A percentile compares a stretch with the other conserved stretches of the same genome.
Conservation (phyloP, 179 eudicot species). For the Camellia oleifera region DNA sequence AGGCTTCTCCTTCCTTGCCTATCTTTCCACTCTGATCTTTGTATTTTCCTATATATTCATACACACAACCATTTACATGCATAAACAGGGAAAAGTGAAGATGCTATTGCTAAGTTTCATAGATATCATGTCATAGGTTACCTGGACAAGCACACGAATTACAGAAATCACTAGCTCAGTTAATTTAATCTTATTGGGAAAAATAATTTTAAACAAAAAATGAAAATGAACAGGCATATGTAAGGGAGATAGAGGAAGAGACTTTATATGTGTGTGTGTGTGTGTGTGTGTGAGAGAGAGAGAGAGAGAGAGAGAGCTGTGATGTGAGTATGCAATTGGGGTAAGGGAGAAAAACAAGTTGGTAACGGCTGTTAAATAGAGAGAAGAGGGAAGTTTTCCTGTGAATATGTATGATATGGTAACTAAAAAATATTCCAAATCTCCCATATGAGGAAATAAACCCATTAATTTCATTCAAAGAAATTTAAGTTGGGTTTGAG, state of each 20-base stretch:
- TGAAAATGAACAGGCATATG: background rate
- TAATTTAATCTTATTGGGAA: background rate
- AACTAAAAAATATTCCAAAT: slow-evolving; percentile 2
- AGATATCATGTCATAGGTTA: background rate
- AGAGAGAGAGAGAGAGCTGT: background rate
- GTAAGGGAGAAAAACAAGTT: background rate
- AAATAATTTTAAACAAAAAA: background rate
- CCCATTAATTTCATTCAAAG: background rate
- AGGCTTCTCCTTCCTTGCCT: slow-evolving; percentile 38
- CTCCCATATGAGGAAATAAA: background rate
- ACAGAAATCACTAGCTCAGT: background rate
- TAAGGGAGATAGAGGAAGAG: background rate
- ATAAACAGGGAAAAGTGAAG: background rate
- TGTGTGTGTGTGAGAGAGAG: background rate
- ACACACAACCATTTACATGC: background rate
- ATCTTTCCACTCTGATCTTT: slow-evolving; percentile 18
- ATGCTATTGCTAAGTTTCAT: background rate
- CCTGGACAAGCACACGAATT: slow-evolving; percentile 9
- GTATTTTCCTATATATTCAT: slow-evolving; percentile 15
- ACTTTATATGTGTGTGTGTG: background rate
- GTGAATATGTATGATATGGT: background rate
- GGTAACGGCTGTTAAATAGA: background rate
- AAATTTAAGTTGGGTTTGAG: background rate
- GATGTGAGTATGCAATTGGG: background rate
- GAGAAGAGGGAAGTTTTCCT: background rate